Percentiles rank a stretch among this genome's conserved stretches.
Conservation (phyloP, 1,284 basidiomycete genomes). For the Stereum hirsutum region DNA sequence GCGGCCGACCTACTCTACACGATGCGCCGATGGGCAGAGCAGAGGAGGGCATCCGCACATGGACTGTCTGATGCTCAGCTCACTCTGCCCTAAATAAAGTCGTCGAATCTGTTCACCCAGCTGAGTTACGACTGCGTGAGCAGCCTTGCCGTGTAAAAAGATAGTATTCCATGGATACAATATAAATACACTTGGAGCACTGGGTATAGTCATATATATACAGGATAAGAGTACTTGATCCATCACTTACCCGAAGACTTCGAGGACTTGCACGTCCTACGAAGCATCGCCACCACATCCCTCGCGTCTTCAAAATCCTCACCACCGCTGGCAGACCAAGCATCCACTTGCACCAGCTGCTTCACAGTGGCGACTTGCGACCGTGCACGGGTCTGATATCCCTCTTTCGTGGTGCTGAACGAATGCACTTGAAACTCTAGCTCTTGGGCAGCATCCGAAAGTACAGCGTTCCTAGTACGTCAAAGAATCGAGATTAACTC, state of each 20-base stretch:
- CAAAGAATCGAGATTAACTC: background rate
- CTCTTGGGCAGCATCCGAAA: slow-evolving; percentile 27
- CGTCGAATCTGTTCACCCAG: no score
- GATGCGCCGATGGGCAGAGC: slow-evolving; percentile 19
- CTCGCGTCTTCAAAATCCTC: slow-evolving; percentile 28
- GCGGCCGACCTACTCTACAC: slow-evolving; percentile 17
- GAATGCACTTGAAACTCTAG: slow-evolving; percentile 36
- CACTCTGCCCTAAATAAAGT: no score
- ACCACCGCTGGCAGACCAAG: slow-evolving; percentile 16
- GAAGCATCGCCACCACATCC: slow-evolving; percentile 27
- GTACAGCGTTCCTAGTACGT: slow-evolving; percentile 23
- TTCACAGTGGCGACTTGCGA: slow-evolving; percentile 22
- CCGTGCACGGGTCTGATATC: slow-evolving; percentile 29
- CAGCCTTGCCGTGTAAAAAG: no score
- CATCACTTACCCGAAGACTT: no score
- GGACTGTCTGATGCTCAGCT: slow-evolving; percentile 19
- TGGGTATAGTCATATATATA: no score
- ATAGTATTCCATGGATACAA: no score
- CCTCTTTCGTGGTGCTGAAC: slow-evolving; percentile 34
- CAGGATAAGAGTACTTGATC: no score
- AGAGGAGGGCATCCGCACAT: slow-evolving; percentile 22
- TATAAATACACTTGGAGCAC: no score
- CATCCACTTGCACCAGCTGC: slow-evolving; percentile 16
- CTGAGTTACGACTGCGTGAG: no score
- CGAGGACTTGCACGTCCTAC: no score